phyloP scores from a whole-genome alignment of 805 yeast species.

The Candida insectalens region DNA sequence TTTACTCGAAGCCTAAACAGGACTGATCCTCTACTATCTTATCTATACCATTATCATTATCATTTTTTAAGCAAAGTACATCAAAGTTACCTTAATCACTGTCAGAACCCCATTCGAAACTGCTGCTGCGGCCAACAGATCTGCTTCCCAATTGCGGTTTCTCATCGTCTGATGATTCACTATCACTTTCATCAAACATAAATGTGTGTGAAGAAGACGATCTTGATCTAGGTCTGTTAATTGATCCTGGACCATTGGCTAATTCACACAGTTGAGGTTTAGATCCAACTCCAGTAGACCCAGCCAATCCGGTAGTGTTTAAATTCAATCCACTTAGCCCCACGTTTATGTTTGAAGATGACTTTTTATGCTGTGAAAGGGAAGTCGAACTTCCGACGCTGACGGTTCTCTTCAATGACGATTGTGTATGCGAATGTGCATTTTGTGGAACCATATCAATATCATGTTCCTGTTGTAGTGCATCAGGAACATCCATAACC shows the following conservation, averaged over 20 bases:
- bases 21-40: no score
- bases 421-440: background rate
- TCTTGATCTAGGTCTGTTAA: no score
- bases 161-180: no score
- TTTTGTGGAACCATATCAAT: constrained; percentile 1
- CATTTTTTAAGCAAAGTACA: no score
- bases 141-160: background rate
- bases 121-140: background rate
- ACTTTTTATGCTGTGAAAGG: constrained; percentile 4
- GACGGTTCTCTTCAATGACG: constrained; percentile 9
- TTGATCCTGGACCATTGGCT: no score
- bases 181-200: no score
- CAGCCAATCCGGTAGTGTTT: constrained; percentile 18
- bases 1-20: constrained; percentile 17
- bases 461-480: background rate
- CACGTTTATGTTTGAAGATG: constrained; percentile 20
- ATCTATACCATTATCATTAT: no score
- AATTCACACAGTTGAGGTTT: constrained; percentile 21
- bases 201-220: no score
- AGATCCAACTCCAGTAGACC: constrained; percentile 21
- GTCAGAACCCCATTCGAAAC: constrained; percentile 28
- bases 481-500: background rate
- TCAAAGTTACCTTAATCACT: no score
- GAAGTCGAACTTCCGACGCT: constrained; percentile 13
- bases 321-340: constrained; percentile 24